Conservation (phyloP, 768 basidiomycete genomes). For the Russula virescens region DNA sequence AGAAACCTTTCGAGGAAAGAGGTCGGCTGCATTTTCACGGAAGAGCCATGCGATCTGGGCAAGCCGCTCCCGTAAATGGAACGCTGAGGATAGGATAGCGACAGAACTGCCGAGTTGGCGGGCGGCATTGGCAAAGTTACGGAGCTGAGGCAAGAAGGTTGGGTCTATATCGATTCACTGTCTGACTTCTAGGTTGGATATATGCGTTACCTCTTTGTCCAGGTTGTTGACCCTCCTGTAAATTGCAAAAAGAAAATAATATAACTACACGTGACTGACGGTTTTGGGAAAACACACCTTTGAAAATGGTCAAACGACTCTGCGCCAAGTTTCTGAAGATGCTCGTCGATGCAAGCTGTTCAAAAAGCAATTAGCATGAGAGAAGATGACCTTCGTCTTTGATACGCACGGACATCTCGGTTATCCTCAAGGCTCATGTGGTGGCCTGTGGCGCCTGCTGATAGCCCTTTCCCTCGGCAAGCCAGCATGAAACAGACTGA, state of each 20-base stretch:
- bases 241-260: not conserved
- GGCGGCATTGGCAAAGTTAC: conserved; percentile 71
- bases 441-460: conserved; percentile 27
- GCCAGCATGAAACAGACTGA: not conserved
- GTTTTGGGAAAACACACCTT: conserved; percentile 36
- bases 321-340: conserved; percentile 61
- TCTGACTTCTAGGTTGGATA: conserved; percentile 4
- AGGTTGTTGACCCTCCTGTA: conserved; percentile 57
- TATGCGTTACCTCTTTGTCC: conserved; percentile 50
- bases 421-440: conserved; percentile 56
- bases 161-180: not conserved
- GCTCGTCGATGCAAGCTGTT: conserved; percentile 60
- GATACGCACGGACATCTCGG: conserved; percentile 56
- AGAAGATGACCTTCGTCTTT: not conserved
- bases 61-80: conserved; percentile 62
- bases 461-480: not conserved
- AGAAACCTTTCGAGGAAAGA: conserved; percentile 64
- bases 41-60: conserved; percentile 66
- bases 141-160: conserved; percentile 42
- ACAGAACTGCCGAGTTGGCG: conserved; percentile 74
- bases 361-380: not conserved
- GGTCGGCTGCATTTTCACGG: conserved; percentile 67
- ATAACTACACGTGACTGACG: conserved; percentile 12
- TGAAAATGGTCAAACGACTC: conserved; percentile 60
- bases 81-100: conserved; percentile 68